Evolutionary conservation across 495 filamentous ascomycete species (phyloP).

Genomic region (Hypoxylon intermedium): DNA sequence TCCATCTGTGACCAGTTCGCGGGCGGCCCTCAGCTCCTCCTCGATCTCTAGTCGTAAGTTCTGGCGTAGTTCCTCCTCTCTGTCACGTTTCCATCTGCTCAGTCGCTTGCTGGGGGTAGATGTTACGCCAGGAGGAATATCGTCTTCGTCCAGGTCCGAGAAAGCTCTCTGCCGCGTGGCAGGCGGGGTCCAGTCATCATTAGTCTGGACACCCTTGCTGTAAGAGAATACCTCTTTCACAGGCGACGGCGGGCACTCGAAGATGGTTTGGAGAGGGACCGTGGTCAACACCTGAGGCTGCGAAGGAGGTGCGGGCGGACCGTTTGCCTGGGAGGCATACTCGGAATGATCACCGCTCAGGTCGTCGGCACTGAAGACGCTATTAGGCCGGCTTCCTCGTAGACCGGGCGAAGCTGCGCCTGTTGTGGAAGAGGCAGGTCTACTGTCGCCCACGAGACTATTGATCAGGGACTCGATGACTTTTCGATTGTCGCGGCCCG

Average conservation of each 20-base stretch:
- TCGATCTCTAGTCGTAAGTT: constrained; percentile 89
- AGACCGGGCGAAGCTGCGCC: constrained; percentile 67
- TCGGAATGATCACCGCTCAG: constrained; percentile 75
- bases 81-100: constrained; percentile 76
- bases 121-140: constrained; percentile 44
- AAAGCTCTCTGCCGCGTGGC: constrained; percentile 48
- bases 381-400: constrained; percentile 81
- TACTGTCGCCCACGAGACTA: constrained; percentile 75
- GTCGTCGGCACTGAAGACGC: constrained; percentile 77
- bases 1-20: constrained; percentile 62
- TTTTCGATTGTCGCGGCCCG: constrained; percentile 73
- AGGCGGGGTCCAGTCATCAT: constrained; percentile 68
- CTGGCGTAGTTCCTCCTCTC: constrained; percentile 87
- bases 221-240: constrained; percentile 86
- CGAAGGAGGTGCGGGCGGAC: constrained; percentile 38
- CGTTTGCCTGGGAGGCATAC: constrained; percentile 49
- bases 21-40: constrained; percentile 79
- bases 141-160: constrained; percentile 65
- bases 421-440: constrained; percentile 74
- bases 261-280: constrained; percentile 71
- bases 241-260: constrained; percentile 75
- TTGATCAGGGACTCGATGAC: constrained; percentile 86
- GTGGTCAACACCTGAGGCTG: constrained; percentile 61
- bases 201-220: constrained; percentile 93
- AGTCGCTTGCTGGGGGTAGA: constrained; percentile 67